Evolutionary conservation across 1,139 yeast species (phyloP).

Genomic region (Sugiyamaella xylanicola): DNA sequence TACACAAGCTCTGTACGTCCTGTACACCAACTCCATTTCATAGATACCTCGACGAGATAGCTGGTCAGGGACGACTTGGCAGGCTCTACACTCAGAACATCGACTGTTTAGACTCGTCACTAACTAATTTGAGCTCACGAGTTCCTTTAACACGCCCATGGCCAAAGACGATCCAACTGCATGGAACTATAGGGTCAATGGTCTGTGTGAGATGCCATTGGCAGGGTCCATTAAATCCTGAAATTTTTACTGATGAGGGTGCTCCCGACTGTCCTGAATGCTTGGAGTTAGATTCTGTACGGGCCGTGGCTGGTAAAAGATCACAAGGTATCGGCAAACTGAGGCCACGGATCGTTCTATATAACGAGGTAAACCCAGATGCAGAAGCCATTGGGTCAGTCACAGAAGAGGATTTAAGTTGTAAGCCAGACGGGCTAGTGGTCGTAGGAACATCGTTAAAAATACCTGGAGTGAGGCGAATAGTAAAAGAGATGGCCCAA

Average conservation of each 20-base stretch:
- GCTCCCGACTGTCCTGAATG: constrained; percentile 62
- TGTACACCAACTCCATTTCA: constrained; percentile 77
- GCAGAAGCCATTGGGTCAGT: constrained; percentile 79
- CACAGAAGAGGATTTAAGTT: constrained; percentile 62
- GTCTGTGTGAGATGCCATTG: constrained; percentile 75
- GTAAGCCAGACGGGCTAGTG: constrained; percentile 72
- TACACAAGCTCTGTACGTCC: constrained; percentile 58
- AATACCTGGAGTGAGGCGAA: constrained; percentile 81
- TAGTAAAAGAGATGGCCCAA: constrained; percentile 69
- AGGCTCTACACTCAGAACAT: constrained; percentile 58
- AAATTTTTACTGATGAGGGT: constrained; percentile 42
- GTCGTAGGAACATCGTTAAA: constrained; percentile 86
- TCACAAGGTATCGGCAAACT: constrained; percentile 73
- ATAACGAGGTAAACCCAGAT: constrained; percentile 87
- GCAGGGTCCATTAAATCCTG: constrained; percentile 48
- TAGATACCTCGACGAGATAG: constrained; percentile 57
- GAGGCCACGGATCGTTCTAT: constrained; percentile 79
- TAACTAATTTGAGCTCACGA: constrained; percentile 52
- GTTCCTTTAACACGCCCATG: constrained; percentile 51
- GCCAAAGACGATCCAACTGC: constrained; percentile 69
- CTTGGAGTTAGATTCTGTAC: constrained; percentile 52
- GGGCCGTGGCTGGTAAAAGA: constrained; percentile 66
- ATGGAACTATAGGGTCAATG: constrained; percentile 72
- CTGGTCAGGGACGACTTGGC: constrained; percentile 62
- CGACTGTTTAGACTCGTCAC: constrained; percentile 51